phyloP scores from a whole-genome alignment of 2,329 filamentous ascomycete genomes.

The Talaromyces sp. region DNA sequence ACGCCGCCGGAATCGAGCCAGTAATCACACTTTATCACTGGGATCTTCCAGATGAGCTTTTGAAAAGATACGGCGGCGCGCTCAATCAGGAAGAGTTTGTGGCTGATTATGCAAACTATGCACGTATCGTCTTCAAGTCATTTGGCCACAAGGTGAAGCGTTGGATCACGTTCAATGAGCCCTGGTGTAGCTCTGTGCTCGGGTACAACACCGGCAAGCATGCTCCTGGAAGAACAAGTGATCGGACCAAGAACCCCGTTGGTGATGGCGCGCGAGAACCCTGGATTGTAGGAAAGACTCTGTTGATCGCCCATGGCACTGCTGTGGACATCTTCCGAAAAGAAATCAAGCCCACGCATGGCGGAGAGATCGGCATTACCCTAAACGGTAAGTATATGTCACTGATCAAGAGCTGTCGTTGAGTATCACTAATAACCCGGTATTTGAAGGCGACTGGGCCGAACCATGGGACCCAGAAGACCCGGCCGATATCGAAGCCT shows the following conservation, averaged over 20 bases:
- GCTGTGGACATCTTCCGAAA: constrained; percentile 79
- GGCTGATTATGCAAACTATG: constrained; percentile 74
- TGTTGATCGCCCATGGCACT: constrained; percentile 73
- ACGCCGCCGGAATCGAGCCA: constrained; percentile 70
- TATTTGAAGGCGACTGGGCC: constrained; percentile 61
- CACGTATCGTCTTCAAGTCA: constrained; percentile 68
- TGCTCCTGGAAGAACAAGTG: constrained; percentile 76
- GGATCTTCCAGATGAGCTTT: constrained; percentile 75
- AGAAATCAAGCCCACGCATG: constrained; percentile 68
- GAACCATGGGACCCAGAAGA: constrained; percentile 80
- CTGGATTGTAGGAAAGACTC: constrained; percentile 77
- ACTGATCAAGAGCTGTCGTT: background rate
- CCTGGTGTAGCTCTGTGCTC: constrained; percentile 77
- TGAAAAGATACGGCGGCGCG: constrained; percentile 76
- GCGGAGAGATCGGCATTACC: constrained; percentile 80
- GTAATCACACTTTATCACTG: constrained; percentile 84
- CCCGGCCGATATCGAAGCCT: constrained; percentile 69
- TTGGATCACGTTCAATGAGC: constrained; percentile 91
- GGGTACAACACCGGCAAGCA: constrained; percentile 75
- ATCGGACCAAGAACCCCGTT: constrained; percentile 64
- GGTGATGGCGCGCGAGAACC: constrained; percentile 74
- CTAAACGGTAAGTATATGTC: constrained; percentile 59
- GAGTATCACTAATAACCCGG: background rate
- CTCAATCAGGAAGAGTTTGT: constrained; percentile 79
- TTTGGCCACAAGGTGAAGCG: constrained; percentile 71